Evolutionary conservation across 257 asterid genomes (phyloP), one percentile per base, ranked within the genome.

Genomic region (Solanum piurae): DNA sequence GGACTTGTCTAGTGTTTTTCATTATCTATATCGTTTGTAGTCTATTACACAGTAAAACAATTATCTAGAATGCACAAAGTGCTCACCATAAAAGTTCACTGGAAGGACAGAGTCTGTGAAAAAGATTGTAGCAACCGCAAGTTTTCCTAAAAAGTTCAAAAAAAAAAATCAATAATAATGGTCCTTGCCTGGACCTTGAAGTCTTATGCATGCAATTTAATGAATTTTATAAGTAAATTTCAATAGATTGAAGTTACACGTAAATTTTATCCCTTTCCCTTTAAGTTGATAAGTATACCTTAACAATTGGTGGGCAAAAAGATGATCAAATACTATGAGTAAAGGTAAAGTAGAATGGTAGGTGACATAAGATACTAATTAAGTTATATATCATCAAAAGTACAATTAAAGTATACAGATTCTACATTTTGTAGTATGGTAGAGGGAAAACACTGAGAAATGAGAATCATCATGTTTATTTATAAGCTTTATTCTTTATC

Each of bases 401-500:
- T 79, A 33, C 10, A 25, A 7, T 5, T 9, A 4, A 21, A 14
- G 69, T 38, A 4, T 86, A 9, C 5, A 71, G 21, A 76, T 76
- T 58, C 72, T 27, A 11, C 60, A 33, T 76, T 36, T 77, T 6
- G 5, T 25, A 18, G 68, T 14, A 55, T 34, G 79, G 34, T 66
- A 40, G 83, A 66, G 82, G 86, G 86, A 80, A 80, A 64, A 40
- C 42, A 46, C 69, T 46, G 21, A 80, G 72, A 87, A 46, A 40
- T 46, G 37, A 66, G 83, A 87, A 80, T 87, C 72, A 42, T 87
- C 55, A 86, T 86, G 72, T 66, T 25, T 34, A 89, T 33, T 33
- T 12, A 87, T 12, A 87, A 90, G 69, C 46, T 62, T 88, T 86
- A 83, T 83, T 34, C 85, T 52, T 60, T 62, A 12, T 77, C 14